phyloP scores from a whole-genome alignment of 768 basidiomycete genomes.

The Pulveroboletus sp. region DNA sequence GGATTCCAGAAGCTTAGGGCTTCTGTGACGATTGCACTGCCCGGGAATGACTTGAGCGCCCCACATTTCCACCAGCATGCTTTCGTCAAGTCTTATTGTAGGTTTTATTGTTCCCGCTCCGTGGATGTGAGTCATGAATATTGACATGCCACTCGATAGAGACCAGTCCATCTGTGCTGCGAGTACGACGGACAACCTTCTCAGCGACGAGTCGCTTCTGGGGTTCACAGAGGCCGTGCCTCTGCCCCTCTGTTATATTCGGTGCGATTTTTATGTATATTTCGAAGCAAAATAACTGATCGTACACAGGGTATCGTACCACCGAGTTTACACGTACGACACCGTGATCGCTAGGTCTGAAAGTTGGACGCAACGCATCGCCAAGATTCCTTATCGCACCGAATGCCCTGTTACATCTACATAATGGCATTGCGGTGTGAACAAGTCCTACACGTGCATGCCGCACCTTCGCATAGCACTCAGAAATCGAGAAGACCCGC shows the following conservation, averaged over 20 bases:
- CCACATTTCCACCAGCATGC: slow-evolving; percentile 1
- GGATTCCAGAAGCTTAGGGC: neutral
- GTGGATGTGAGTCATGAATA: neutral
- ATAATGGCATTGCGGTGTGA: neutral
- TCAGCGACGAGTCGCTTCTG: too few relatives aligned
- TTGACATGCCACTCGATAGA: neutral
- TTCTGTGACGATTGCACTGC: neutral
- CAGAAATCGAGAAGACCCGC: slow-evolving; percentile 18
- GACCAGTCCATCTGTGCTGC: neutral
- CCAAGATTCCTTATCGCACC: neutral
- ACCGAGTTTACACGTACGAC: neutral
- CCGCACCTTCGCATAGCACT: slow-evolving; percentile 11
- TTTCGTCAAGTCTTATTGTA: neutral
- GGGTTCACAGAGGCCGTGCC: too few relatives aligned
- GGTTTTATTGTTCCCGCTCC: slow-evolving; percentile 9
- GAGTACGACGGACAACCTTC: neutral
- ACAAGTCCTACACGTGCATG: neutral
- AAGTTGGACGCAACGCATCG: neutral
- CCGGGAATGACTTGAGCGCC: neutral
- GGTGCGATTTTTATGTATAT: neutral
- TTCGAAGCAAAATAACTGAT: neutral
- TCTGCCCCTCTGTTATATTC: too few relatives aligned
- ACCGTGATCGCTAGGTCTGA: neutral
- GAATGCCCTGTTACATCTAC: neutral
- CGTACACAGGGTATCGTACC: neutral